Base-by-base conservation (phyloP, 768 basidiomycete species). In the Serendipita vermifera region DNA sequence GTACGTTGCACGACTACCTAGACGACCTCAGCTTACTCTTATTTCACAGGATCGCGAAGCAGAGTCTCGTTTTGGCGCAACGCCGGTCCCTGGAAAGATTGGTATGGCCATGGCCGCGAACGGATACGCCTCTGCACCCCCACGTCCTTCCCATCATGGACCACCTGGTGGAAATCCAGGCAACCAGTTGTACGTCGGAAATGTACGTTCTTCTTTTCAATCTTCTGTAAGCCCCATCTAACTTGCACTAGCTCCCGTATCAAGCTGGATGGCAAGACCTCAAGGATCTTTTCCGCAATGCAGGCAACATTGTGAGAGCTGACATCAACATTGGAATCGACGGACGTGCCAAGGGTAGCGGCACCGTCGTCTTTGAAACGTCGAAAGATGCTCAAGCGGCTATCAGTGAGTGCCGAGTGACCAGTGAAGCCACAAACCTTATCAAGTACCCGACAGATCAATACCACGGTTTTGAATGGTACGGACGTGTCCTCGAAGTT, bases 221-320 rank as follows among this genome's bases (percentile, higher is more conserved):
- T 17, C 17, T 54, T 3, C 20, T 31, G 17, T 48, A 35, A 11
- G 27, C 38, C 6, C 58, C 1, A 5, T 6, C 14, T 11, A n/a
- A 38, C 41, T 38, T 5, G 14, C 7, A 55, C 3, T 60, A 97
- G 93, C 71, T 98, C 27, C 93, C 92, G 2, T 90, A 88, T 66
- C 90, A 93, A 71, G 92, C 91, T n/a, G 90, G 90, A 29, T 99
- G 94, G 94, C 94, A 99, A 67, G 94, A 98, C 67, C 72, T 98
- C 56, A 98, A 98, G 66, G 94, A 98, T 68, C 73, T 98, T 27
- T 97, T 98, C 83, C 83, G 94, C 56, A 81, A 88, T 27, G 88
- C 94, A 40, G 94, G 94, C 5, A 87, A 89, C 65, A 93, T 99
- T 62, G 81, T 97, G 60, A 82, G 94, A 41, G 91, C 94, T 56